Percentiles rank a stretch among this genome's conserved stretches.
phyloP scores from a whole-genome alignment of 2,329 filamentous ascomycete species.

The Rhynchosporium graminicola region DNA sequence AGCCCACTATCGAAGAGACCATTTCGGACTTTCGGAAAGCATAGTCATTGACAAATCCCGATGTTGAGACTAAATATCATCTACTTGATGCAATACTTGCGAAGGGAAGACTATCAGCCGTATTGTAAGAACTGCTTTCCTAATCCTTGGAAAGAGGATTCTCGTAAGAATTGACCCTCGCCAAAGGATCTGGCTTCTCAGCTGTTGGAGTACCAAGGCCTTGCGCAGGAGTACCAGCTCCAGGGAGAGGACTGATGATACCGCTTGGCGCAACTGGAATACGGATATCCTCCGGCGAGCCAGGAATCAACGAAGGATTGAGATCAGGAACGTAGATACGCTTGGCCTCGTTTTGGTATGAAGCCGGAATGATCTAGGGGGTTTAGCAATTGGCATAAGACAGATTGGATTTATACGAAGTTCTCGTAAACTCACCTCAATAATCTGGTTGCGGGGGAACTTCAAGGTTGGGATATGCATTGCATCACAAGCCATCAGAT shows the following conservation, averaged over 20 bases:
- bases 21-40: background rate
- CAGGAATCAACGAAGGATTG: conserved; percentile 65
- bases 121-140: background rate
- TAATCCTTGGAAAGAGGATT: conserved; percentile 20
- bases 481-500: conserved; percentile 97
- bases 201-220: conserved; percentile 7
- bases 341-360: conserved; percentile 94
- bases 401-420: conserved; percentile 4
- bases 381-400: conserved; percentile 1
- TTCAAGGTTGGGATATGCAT: conserved; percentile 90
- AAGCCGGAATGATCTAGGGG: conserved; percentile 80
- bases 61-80: background rate
- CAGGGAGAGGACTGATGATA: conserved; percentile 37
- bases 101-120: background rate
- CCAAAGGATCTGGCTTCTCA: conserved; percentile 14
- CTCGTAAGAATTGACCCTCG: conserved; percentile 14
- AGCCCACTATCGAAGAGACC: background rate
- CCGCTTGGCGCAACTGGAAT: conserved; percentile 70
- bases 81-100: background rate
- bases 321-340: conserved; percentile 80
- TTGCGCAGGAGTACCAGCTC: conserved; percentile 32
- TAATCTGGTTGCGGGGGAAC: conserved; percentile 95
- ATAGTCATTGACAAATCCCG: too few species aligned
- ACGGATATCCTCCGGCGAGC: conserved; percentile 77
- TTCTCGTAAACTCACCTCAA: conserved; percentile 61